Conservation (phyloP, 495 filamentous ascomycete genomes). For the Niebla homalea region DNA sequence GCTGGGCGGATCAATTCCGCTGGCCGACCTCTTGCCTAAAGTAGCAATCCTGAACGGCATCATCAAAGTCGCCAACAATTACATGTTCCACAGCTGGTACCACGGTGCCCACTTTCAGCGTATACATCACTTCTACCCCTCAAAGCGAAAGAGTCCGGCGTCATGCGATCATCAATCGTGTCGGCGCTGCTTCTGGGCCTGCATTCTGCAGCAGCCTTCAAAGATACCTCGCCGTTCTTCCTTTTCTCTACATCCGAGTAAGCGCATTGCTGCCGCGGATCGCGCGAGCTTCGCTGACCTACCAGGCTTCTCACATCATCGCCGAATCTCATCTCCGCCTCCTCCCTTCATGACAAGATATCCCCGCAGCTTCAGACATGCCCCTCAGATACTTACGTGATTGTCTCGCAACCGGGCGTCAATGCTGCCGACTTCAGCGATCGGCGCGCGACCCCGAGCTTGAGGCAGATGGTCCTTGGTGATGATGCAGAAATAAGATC, state of each 20-base stretch:
- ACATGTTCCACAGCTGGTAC: no score
- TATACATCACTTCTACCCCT: no score
- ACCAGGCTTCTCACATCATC: conserved; percentile 32
- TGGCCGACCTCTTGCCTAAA: no score
- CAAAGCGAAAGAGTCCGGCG: neutral
- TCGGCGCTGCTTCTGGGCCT: conserved; percentile 42
- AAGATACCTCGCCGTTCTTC: conserved; percentile 76
- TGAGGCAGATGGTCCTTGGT: conserved; percentile 40
- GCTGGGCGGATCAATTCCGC: no score
- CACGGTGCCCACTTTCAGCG: no score
- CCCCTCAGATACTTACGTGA: conserved; percentile 62
- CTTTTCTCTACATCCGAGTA: conserved; percentile 71
- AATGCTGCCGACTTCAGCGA: conserved; percentile 50
- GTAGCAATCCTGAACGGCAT: no score
- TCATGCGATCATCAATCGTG: conserved; percentile 14
- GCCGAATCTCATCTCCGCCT: conserved; percentile 30
- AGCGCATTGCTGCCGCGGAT: neutral
- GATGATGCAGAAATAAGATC: conserved; percentile 37
- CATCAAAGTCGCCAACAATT: no score
- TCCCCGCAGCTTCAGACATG: conserved; percentile 45
- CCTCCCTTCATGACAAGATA: conserved; percentile 23
- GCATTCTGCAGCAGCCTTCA: conserved; percentile 40
- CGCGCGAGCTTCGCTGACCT: conserved; percentile 5
- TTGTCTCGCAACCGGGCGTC: conserved; percentile 68
- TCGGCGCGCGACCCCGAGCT: conserved; percentile 42